These are phyloP conservation scores for Neopestalotiopsis sp. DNA, from an alignment of 2,329 filamentous ascomycete species.

Conservation along the genomic window DNA sequence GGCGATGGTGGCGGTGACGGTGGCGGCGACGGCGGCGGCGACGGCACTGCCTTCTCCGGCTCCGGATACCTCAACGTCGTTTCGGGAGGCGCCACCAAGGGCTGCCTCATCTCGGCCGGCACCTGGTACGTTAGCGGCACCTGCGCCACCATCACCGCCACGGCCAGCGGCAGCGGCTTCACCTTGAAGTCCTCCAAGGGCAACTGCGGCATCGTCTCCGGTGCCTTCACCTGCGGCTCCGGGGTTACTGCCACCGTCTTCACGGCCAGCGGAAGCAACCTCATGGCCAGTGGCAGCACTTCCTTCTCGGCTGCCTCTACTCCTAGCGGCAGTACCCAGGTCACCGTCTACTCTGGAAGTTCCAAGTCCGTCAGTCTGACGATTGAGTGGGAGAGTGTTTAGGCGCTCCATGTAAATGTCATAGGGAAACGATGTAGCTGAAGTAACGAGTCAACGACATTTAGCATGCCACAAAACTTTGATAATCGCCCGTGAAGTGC, in stretches of 20 bases:
- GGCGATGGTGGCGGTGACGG: not conserved
- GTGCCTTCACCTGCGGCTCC: conserved; percentile 59
- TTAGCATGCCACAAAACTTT: too few species aligned
- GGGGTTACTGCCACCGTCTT: conserved; percentile 35
- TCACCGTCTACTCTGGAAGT: conserved; percentile 10
- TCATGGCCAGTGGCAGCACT: conserved; percentile 9
- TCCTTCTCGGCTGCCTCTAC: conserved; percentile 13
- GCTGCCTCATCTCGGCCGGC: conserved; percentile 71
- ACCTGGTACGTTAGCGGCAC: conserved; percentile 72
- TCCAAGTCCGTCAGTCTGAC: conserved; percentile 9
- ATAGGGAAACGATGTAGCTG: not conserved
- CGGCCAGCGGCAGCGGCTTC: conserved; percentile 52
- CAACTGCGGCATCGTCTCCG: conserved; percentile 58
- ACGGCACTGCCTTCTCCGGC: conserved; percentile 46
- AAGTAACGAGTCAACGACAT: not conserved
- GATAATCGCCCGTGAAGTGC: too few species aligned
- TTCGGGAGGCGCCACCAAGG: conserved; percentile 51
- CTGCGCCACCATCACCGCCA: conserved; percentile 68
- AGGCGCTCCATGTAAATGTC: too few species aligned
- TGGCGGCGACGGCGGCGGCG: not conserved
- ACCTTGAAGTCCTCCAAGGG: conserved; percentile 64
- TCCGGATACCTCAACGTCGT: conserved; percentile 64
- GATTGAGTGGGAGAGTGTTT: conserved; percentile 1
- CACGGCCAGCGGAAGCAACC: conserved; percentile 15
- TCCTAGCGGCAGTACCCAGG: conserved; percentile 5